Conservation (phyloP, 192 early-diverging fungal genomes). For the Radiomyces spectabilis region DNA sequence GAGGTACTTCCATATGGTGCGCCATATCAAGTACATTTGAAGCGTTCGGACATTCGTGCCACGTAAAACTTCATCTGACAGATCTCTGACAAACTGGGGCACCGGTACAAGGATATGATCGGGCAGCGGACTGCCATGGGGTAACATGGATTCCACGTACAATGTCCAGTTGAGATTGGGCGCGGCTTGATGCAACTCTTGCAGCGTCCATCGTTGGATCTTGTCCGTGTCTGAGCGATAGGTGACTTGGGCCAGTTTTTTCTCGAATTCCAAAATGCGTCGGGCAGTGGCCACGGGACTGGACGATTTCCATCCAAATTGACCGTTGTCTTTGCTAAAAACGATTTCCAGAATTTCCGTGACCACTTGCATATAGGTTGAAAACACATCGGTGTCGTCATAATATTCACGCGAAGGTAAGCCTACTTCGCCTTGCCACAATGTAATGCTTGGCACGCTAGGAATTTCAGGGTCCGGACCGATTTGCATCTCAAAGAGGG, state of each 20-base stretch:
- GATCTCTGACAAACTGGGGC: slow-evolving; percentile 4
- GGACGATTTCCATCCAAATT: slow-evolving; percentile 4
- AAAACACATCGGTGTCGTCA: slow-evolving; percentile 34
- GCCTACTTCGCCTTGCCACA: slow-evolving; percentile 50
- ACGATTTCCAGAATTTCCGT: slow-evolving; percentile 37
- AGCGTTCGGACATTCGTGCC: slow-evolving; percentile 26
- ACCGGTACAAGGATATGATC: neutral
- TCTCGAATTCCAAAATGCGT: slow-evolving; percentile 55
- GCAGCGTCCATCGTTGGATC: neutral
- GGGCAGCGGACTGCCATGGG: neutral
- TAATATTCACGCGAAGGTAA: slow-evolving; percentile 61
- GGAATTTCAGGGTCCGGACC: slow-evolving; percentile 47
- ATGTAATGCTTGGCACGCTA: slow-evolving; percentile 18
- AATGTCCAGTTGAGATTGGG: slow-evolving; percentile 1
- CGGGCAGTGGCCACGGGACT: slow-evolving; percentile 27
- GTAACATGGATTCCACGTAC: neutral
- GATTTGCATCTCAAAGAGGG: slow-evolving; percentile 43
- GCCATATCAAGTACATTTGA: slow-evolving; percentile 48
- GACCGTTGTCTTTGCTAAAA: neutral
- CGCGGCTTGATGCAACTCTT: neutral
- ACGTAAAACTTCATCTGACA: slow-evolving; percentile 25
- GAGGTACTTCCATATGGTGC: slow-evolving; percentile 27
- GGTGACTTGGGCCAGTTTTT: slow-evolving; percentile 40
- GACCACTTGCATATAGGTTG: slow-evolving; percentile 29
- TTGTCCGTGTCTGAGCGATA: neutral